These are phyloP conservation scores for Colletotrichum endophyticum DNA, from an alignment of 2,329 filamentous ascomycete genomes.

Conservation along the genomic window DNA sequence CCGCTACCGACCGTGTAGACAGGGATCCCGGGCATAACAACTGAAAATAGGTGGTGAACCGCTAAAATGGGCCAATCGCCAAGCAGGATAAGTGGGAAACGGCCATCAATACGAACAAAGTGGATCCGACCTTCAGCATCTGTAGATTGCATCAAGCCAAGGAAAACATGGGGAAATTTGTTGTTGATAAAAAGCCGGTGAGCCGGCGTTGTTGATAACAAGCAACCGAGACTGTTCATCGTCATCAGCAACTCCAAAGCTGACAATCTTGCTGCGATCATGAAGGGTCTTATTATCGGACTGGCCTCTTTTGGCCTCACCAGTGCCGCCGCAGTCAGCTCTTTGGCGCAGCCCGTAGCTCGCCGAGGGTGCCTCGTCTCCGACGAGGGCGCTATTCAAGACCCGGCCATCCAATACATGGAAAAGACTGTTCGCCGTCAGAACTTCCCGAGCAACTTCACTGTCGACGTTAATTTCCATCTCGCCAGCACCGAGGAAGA, in stretches of 20 bases:
- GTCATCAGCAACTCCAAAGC: background rate
- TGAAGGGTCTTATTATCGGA: background rate
- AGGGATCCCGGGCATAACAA: background rate
- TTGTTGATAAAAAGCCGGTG: background rate
- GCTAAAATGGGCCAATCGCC: background rate
- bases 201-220: background rate
- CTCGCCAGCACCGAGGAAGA: constrained; percentile 28
- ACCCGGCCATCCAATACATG: background rate
- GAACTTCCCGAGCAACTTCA: constrained; percentile 23
- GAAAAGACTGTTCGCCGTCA: background rate
- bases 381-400: background rate
- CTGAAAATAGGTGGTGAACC: background rate
- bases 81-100: background rate
- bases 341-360: background rate
- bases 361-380: constrained; percentile 15
- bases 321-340: background rate
- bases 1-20: background rate
- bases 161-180: background rate
- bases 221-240: background rate
- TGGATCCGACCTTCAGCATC: background rate
- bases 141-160: background rate
- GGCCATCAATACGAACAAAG: constrained; percentile 11
- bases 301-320: constrained; percentile 1
- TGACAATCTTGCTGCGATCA: background rate
- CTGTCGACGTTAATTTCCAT: constrained; percentile 29